Percentiles rank a stretch among this genome's conserved stretches.
phyloP scores from a whole-genome alignment of 1,284 basidiomycete species.

The Pholiota adiposa region DNA sequence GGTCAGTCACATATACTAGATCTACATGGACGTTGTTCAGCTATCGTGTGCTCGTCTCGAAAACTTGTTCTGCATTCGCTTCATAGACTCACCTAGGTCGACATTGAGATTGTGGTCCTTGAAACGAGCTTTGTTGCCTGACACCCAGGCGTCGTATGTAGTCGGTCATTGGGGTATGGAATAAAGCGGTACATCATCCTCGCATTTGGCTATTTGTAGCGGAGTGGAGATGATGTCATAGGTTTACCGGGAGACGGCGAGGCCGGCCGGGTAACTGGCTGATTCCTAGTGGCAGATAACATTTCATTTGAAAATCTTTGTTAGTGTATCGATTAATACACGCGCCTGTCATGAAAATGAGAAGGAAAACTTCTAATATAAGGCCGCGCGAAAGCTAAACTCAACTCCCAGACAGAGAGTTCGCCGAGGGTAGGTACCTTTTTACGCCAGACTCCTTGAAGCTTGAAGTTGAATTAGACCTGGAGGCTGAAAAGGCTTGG shows the following conservation, averaged over 20 bases:
- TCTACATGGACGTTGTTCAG: no score
- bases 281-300: no score
- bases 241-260: no score
- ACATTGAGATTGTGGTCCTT: slow-evolving; percentile 70
- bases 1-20: slow-evolving; percentile 82
- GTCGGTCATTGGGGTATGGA: no score
- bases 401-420: slow-evolving; percentile 14
- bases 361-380: background rate
- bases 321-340: slow-evolving; percentile 9
- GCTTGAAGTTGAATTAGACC: no score
- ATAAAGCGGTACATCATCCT: no score
- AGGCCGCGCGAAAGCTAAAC: slow-evolving; percentile 10
- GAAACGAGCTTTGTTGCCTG: slow-evolving; percentile 81
- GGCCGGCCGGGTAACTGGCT: no score
- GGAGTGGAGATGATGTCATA: no score
- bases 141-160: slow-evolving; percentile 69
- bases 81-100: slow-evolving; percentile 56
- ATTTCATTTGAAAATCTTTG: background rate
- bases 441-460: background rate
- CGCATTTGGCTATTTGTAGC: no score
- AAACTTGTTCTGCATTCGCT: background rate
- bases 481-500: no score
- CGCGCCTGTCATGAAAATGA: slow-evolving; percentile 7
- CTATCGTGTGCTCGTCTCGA: no score
- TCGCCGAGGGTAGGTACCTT: no score